Evolutionary conservation across 1,139 yeast species (phyloP), one percentile per base, ranked within the genome.

Genomic region (Kurtzmaniella quercitrusa): DNA sequence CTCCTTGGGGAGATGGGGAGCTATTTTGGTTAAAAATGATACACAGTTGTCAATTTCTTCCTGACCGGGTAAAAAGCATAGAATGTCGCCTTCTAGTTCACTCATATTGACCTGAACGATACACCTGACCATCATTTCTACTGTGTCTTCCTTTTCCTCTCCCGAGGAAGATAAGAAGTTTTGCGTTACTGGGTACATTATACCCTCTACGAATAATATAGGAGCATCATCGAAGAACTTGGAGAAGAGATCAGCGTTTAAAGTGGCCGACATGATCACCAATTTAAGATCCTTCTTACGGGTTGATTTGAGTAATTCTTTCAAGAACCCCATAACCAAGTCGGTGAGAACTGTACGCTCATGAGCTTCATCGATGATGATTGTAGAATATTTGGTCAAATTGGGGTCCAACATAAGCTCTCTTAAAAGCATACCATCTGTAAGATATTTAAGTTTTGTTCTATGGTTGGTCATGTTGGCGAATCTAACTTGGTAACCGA

Each of bases 351-450:
- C 84, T 0, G 98, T 93, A 59, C 99, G 76, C 69, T 93, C 98
- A 69, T 93, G 99, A 1, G 98, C 98, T 68, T 93, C 98, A 70
- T 93, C 98, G 40, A 93, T 81, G 40, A 94, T 75, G n/a, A 93
- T 75, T 0, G 89, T 82, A 23, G 85, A 73, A 60, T 93, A 93
- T 49, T 78, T 78, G 7, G 73, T 64, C 42, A 94, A 65, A 3
- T 66, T 63, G 1, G 79, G 77, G 56, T 89, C 91, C 48, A 86
- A 64, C 93, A 93, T 87, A 52, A 91, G 66, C 60, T 93, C 98
- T 58, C 98, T 75, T 46, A 94, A 66, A 31, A 93, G 75, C 98
- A 93, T 93, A 80, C 98, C 98, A 68, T 93, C 99, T 0, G 98
- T 93, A 42, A 93, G 68, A 58, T 90, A 93, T 57, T 90, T 89